Evolutionary conservation across 202 grass and related monocot genomes (phyloP).

Genomic region (Panicum virgatum): DNA sequence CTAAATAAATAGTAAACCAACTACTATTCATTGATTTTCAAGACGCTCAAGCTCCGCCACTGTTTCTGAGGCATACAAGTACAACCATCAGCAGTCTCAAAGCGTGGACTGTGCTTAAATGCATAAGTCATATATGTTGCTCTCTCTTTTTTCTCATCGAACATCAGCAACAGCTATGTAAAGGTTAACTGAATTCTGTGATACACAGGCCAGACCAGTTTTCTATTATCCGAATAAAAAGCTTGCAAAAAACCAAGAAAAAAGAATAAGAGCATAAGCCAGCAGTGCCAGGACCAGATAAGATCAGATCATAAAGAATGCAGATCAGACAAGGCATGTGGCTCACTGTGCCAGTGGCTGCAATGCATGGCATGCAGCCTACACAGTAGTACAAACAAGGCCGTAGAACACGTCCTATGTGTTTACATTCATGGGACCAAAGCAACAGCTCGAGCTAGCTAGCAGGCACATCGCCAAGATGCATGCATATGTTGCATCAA

Average conservation of each 20-base stretch:
- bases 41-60: too few species aligned
- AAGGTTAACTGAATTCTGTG: too few species aligned
- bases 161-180: too few species aligned
- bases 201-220: not conserved
- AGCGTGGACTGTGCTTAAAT: too few species aligned
- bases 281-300: not conserved
- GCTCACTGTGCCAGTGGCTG: not conserved
- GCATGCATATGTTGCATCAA: not conserved
- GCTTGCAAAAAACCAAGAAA: not conserved
- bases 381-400: not conserved
- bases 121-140: too few species aligned
- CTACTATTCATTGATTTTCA: too few species aligned
- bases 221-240: not conserved
- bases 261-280: not conserved
- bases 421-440: constrained; percentile 3
- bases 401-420: not conserved
- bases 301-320: not conserved
- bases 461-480: not conserved
- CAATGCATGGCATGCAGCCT: not conserved
- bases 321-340: not conserved
- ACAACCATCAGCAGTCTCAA: too few species aligned
- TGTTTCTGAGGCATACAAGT: too few species aligned
- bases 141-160: not conserved
- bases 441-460: not conserved
- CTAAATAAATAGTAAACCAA: too few species aligned